A percentile compares a stretch with the other conserved stretches of the same genome.
These are phyloP conservation scores for Magnaporthiopsis rhizophila DNA, from an alignment of 2,329 filamentous ascomycete genomes.

Conservation along the genomic window DNA sequence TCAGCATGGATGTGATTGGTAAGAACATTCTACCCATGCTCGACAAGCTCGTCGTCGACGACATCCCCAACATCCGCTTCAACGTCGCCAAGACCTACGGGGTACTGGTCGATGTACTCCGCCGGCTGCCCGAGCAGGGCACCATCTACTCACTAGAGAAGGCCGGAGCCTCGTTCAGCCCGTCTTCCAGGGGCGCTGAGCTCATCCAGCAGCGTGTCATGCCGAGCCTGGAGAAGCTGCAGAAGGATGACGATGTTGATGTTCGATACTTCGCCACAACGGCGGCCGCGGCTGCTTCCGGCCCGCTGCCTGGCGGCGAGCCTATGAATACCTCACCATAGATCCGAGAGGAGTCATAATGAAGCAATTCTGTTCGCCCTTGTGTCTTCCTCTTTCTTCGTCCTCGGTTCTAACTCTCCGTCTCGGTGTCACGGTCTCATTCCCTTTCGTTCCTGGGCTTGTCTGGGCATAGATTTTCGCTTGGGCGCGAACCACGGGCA, in stretches of 20 bases:
- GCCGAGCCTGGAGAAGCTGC: slow-evolving; percentile 87
- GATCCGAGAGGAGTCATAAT: slow-evolving; percentile 36
- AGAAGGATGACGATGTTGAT: slow-evolving; percentile 96
- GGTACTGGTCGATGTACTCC: slow-evolving; percentile 82
- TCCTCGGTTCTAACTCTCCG: slow-evolving; percentile 8
- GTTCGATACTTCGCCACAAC: slow-evolving; percentile 96
- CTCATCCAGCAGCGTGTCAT: slow-evolving; percentile 81
- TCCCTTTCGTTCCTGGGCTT: neutral
- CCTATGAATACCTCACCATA: slow-evolving; percentile 61
- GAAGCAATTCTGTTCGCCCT: slow-evolving; percentile 42
- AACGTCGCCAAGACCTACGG: slow-evolving; percentile 98
- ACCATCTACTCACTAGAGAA: slow-evolving; percentile 83
- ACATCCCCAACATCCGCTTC: slow-evolving; percentile 98
- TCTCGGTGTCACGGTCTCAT: neutral
- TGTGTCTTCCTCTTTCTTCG: slow-evolving; percentile 26
- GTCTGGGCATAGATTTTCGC: neutral
- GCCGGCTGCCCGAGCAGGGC: slow-evolving; percentile 80
- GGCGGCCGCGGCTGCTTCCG: slow-evolving; percentile 57
- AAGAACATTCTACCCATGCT: slow-evolving; percentile 93
- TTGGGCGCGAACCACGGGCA: neutral
- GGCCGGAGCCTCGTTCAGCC: slow-evolving; percentile 51
- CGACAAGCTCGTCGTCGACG: slow-evolving; percentile 85
- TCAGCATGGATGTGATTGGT: slow-evolving; percentile 88
- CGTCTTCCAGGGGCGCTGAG: slow-evolving; percentile 66
- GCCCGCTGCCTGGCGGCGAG: slow-evolving; percentile 39